Evolutionary conservation across 139 green algal genomes (phyloP).

Genomic region (Nannochloris sp.): DNA sequence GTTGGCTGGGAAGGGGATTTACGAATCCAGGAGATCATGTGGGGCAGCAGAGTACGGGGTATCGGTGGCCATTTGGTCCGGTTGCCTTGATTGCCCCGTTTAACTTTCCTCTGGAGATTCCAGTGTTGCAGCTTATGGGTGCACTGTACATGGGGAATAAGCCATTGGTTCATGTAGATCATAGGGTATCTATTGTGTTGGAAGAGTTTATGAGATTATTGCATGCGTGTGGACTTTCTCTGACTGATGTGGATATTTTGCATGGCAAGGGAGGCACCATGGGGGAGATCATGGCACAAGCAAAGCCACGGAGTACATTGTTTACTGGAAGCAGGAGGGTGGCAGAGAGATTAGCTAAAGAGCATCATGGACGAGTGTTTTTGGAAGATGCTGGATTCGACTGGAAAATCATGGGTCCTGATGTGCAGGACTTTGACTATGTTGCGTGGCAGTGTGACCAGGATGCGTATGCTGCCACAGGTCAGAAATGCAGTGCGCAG

Average conservation of each 20-base stretch:
- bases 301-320: constrained; percentile 72
- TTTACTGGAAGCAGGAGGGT: constrained; percentile 86
- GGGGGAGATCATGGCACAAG: constrained; percentile 54
- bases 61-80: constrained; percentile 83
- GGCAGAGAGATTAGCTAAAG: constrained; percentile 69
- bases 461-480: constrained; percentile 90
- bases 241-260: constrained; percentile 77
- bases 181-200: constrained; percentile 81
- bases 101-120: constrained; percentile 99
- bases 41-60: constrained; percentile 73
- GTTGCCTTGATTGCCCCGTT: constrained; percentile 94
- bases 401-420: constrained; percentile 94
- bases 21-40: constrained; percentile 76
- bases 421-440: constrained; percentile 73
- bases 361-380: constrained; percentile 69
- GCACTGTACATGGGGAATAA: constrained; percentile 99
- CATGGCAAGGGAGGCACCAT: constrained; percentile 66
- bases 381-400: constrained; percentile 97
- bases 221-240: constrained; percentile 78
- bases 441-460: constrained; percentile 92
- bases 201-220: constrained; percentile 92
- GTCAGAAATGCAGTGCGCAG: constrained; percentile 97
- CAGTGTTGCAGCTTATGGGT: constrained; percentile 93
- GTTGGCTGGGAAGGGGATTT: constrained; percentile 84
- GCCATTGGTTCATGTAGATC: constrained; percentile 83